These are phyloP conservation scores for Boletus smithii DNA, from an alignment of 1,284 basidiomycete species.

Conservation along the genomic window DNA sequence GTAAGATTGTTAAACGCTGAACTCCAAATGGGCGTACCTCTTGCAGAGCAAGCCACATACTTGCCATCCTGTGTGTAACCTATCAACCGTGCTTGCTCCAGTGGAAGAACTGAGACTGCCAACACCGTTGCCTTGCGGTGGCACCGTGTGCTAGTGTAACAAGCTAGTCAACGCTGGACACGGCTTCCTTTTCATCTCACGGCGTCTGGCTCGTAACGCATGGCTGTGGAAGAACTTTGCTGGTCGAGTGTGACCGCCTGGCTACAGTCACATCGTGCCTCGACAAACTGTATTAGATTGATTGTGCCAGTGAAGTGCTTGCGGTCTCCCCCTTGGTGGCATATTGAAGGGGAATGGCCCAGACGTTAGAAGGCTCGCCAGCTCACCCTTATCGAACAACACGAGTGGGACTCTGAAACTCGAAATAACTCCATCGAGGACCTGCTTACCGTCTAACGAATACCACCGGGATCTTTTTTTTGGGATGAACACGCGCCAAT, in stretches of 20 bases:
- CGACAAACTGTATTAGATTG: background rate
- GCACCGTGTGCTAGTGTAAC: too few relatives aligned
- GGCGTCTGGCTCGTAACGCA: background rate
- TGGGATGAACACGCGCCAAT: conserved; percentile 13
- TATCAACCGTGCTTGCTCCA: background rate
- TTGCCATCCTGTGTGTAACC: conserved; percentile 21
- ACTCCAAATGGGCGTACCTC: background rate
- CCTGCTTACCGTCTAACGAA: background rate
- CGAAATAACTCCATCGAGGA: conserved; percentile 13
- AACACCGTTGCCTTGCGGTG: conserved; percentile 9
- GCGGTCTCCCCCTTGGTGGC: too few relatives aligned
- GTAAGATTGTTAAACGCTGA: conserved; percentile 5
- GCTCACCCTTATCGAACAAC: background rate
- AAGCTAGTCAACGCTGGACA: background rate
- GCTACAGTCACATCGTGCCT: background rate
- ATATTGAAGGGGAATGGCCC: background rate
- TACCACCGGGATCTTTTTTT: conserved; percentile 1
- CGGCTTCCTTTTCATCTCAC: background rate
- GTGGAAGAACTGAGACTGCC: background rate
- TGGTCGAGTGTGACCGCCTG: background rate
- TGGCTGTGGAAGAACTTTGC: conserved; percentile 2
- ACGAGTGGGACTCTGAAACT: background rate
- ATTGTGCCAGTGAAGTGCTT: background rate
- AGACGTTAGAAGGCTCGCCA: background rate
- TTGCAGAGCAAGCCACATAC: conserved; percentile 2